Base-by-base conservation (phyloP, 257 asterid genomes). In the Solanum tarapatanum region DNA sequence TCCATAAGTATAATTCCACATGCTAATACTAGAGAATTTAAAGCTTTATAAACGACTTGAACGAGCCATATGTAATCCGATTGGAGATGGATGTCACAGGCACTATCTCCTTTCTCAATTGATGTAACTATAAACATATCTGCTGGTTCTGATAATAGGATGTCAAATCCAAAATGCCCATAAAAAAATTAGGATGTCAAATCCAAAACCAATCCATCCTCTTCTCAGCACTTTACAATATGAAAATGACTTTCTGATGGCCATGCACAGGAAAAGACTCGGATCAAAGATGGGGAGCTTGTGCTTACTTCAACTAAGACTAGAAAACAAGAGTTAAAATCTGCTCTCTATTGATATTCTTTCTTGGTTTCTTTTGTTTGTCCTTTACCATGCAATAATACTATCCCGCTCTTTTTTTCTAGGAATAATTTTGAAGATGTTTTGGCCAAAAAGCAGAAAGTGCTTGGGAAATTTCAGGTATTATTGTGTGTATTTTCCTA, bases 401-500 rank as follows among this genome's bases (percentile, higher is more conserved):
- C 36, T 26, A 66, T 66, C 69, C 28, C 3, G 51, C 30, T 41
- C 73, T 32, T 5, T 45, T 39, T 86, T 62, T 86, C 73, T n/a
- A 86, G 88, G 84, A 86, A 86, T 73, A 86, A 86, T 72, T 86
- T 70, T 13, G 88, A 86, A 72, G 88, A 73, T 76, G 23, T 72
- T 51, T 51, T 86, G 66, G 68, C 84, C 16, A 86, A 86, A 77
- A 86, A 70, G 74, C 80, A 86, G 51, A 86, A 86, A 37, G 86
- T 64, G 84, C 66, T 87, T 51, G 88, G 66, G 87, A 88, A 82
- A 64, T 84, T 87, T 84, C 90, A 84, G 91, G 89, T 87, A 88
- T 62, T 45, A 66, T 30, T 88, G 37, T 24, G 84, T 83, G 84
- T 87, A 58, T 62, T 87, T 60, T 35, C 35, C 60, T 6, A 39